Evolutionary conservation across 129 eudicot species (phyloP).

Genomic region (Flaveria bidentis): DNA sequence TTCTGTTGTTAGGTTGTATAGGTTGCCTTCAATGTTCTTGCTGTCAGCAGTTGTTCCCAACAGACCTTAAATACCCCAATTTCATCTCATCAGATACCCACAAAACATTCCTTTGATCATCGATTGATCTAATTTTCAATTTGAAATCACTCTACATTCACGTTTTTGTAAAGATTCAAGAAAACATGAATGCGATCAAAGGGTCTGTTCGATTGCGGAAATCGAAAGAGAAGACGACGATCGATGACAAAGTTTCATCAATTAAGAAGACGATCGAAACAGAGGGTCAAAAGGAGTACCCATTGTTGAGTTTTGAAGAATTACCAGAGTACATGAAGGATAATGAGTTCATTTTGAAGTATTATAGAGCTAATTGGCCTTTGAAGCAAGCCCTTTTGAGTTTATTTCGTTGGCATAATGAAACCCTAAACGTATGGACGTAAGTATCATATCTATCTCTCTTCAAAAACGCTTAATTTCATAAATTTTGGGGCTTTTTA

Average conservation of each 20-base stretch:
- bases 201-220: slow-evolving; percentile 34
- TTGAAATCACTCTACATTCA: background rate
- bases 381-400: slow-evolving; percentile 77
- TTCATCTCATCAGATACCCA: slow-evolving; percentile 13
- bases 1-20: slow-evolving; percentile 26
- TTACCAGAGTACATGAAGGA: slow-evolving; percentile 97
- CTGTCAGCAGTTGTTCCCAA: slow-evolving; percentile 39
- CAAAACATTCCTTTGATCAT: slow-evolving; percentile 5
- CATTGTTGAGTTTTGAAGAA: slow-evolving; percentile 47
- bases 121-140: slow-evolving; percentile 4
- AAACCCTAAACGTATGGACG: slow-evolving; percentile 98
- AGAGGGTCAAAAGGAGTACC: slow-evolving; percentile 12
- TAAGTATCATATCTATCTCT: slow-evolving; percentile 42
- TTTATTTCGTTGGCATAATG: slow-evolving; percentile 89
- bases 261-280: slow-evolving; percentile 6
- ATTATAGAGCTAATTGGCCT: slow-evolving; percentile 91
- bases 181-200: slow-evolving; percentile 25
- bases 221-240: slow-evolving; percentile 18
- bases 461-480: background rate
- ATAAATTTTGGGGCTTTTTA: background rate
- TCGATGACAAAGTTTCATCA: slow-evolving; percentile 13
- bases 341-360: slow-evolving; percentile 74
- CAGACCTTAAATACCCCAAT: slow-evolving; percentile 35
- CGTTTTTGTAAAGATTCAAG: slow-evolving; percentile 13
- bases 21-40: slow-evolving; percentile 39